These are phyloP conservation scores for Aspergillus pseudotamarii DNA, from an alignment of 2,329 filamentous ascomycete genomes.

Conservation along the genomic window DNA sequence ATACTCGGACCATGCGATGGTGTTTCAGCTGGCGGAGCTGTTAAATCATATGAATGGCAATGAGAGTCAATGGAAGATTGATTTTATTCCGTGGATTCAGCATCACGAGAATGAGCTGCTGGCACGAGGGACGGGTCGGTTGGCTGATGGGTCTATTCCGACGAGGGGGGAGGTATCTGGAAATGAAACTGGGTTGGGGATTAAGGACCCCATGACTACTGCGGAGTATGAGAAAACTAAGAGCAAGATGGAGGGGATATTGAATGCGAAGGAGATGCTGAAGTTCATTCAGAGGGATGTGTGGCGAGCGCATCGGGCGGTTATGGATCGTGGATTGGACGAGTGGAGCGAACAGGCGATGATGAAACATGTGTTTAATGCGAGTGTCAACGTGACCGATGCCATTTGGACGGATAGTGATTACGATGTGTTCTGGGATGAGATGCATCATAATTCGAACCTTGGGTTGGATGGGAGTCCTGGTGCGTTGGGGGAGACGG, in stretches of 20 bases:
- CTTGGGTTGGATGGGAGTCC: constrained; percentile 33
- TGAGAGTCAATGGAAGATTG: constrained; percentile 23
- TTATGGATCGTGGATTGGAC: constrained; percentile 28
- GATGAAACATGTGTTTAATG: constrained; percentile 37
- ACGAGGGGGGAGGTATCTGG: constrained; percentile 24
- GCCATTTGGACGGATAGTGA: constrained; percentile 35
- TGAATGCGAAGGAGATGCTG: constrained; percentile 21
- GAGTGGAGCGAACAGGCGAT: constrained; percentile 31
- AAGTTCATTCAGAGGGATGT: constrained; percentile 25
- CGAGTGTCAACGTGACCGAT: constrained; percentile 43
- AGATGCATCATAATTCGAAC: constrained; percentile 39
- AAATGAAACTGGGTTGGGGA: constrained; percentile 16
- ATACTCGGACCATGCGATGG: constrained; percentile 28
- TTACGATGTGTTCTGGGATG: constrained; percentile 39
- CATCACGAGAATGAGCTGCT: constrained; percentile 34
- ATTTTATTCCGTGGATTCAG: constrained; percentile 33
- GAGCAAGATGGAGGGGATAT: constrained; percentile 20
- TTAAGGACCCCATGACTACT: constrained; percentile 18
- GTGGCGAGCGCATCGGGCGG: constrained; percentile 24
- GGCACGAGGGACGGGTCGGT: constrained; percentile 19
- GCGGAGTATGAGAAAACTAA: constrained; percentile 18
- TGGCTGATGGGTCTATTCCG: constrained; percentile 29
- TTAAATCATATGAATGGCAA: constrained; percentile 30
- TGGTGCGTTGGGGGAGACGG: constrained; percentile 27
- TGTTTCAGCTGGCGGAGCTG: constrained; percentile 25